A percentile compares a stretch with the other conserved stretches of the same genome.
Conservation (phyloP, 73 alveolate species). For the Breviolum minutum region DNA sequence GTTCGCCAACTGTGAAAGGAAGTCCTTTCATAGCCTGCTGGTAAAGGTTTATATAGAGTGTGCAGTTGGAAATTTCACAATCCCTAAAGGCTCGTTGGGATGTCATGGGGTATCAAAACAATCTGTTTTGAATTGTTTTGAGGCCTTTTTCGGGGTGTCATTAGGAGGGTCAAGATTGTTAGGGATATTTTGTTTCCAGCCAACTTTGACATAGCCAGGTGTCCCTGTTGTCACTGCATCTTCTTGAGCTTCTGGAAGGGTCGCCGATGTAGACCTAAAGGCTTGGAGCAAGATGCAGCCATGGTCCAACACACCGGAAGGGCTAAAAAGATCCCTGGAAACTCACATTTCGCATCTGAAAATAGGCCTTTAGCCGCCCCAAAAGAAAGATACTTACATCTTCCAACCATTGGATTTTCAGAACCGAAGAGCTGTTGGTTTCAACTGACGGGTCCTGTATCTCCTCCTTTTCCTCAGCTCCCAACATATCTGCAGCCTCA, state of each 20-base stretch:
- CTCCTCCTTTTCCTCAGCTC: background rate
- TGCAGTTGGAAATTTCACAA: no score
- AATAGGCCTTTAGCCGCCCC: background rate
- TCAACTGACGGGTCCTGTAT: no score
- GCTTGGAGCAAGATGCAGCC: background rate
- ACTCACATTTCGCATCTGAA: background rate
- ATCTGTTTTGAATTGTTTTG: no score
- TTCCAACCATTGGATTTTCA: background rate
- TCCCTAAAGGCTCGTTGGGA: no score
- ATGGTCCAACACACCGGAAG: background rate
- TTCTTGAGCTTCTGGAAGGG: background rate
- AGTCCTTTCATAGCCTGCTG: no score
- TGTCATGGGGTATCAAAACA: no score
- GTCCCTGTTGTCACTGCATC: background rate
- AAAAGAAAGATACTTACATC: background rate
- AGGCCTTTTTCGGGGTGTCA: no score
- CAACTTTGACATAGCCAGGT: no score
- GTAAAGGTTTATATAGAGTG: no score
- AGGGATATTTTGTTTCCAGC: no score
- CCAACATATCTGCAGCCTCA: background rate
- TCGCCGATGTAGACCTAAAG: background rate
- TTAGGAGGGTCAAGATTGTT: no score
- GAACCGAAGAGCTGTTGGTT: background rate
- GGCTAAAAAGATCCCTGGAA: background rate
- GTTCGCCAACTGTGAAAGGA: no score